Percentiles rank a stretch among this genome's conserved stretches.
These are phyloP conservation scores for Fragaria ananassa DNA, from an alignment of 306 rosid species.

Conservation along the genomic window DNA sequence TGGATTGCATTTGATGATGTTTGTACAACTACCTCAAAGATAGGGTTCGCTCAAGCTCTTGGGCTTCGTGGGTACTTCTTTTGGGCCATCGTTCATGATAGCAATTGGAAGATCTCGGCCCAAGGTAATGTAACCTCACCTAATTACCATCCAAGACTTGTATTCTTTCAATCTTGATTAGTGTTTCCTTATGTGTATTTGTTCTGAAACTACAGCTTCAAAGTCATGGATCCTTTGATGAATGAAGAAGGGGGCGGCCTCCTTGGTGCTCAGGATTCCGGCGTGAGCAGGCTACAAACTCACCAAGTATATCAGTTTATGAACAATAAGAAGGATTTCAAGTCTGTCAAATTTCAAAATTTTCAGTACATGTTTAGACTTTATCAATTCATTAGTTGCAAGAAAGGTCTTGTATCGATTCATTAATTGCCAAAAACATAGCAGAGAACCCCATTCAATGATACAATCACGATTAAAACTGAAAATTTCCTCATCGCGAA, in stretches of 20 bases:
- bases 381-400: not conserved
- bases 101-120: slow-evolving; percentile 28
- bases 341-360: too few species aligned
- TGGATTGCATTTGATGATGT: slow-evolving; percentile 66
- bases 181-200: not conserved
- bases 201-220: slow-evolving; percentile 29
- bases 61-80: slow-evolving; percentile 75
- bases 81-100: slow-evolving; percentile 61
- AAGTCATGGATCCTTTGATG: slow-evolving; percentile 33
- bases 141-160: not conserved
- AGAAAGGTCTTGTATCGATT: not conserved
- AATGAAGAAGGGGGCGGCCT: not conserved
- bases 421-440: not conserved
- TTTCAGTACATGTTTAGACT: not conserved
- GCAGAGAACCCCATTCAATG: not conserved
- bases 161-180: not conserved
- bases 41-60: slow-evolving; percentile 64
- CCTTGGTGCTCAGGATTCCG: not conserved
- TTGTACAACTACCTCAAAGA: slow-evolving; percentile 27
- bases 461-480: not conserved
- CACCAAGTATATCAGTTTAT: not conserved
- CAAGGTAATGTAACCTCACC: slow-evolving; percentile 29
- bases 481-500: not conserved
- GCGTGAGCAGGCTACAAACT: not conserved
- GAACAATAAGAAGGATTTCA: not conserved